A percentile compares a stretch with the other conserved stretches of the same genome.
phyloP scores from a whole-genome alignment of 2,329 filamentous ascomycete species.

The Aspergillus sergii region DNA sequence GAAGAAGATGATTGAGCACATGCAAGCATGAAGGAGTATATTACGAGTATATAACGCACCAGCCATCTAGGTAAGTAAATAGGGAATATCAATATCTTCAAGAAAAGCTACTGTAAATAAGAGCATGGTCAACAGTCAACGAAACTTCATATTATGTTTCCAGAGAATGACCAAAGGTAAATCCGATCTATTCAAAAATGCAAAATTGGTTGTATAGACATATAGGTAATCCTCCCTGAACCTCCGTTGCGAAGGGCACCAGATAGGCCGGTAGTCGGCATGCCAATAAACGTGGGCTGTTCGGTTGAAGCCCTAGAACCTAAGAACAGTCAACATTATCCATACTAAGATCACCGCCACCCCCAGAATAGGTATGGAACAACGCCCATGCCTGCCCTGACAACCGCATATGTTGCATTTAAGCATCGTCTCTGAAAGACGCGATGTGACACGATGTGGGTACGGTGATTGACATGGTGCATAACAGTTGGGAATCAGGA shows the following conservation, averaged over 20 bases:
- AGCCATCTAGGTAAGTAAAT: background rate
- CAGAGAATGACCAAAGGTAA: no score
- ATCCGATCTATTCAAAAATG: no score
- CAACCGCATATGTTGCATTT: background rate
- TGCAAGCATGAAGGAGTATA: background rate
- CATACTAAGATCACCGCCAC: no score
- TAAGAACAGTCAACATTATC: no score
- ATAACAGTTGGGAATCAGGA: background rate
- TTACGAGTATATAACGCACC: background rate
- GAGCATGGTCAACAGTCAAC: background rate
- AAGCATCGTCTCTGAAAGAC: background rate
- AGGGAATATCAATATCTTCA: background rate
- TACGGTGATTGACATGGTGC: background rate
- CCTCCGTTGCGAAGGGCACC: no score
- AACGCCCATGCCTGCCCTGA: background rate
- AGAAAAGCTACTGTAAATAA: background rate
- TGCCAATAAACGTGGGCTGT: no score
- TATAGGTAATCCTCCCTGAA: no score
- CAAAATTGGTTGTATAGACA: no score
- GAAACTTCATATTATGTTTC: no score
- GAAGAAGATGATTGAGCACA: slow-evolving; percentile 16
- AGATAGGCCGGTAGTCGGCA: no score
- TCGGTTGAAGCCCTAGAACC: no score
- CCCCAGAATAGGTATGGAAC: background rate
- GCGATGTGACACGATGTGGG: background rate